These are phyloP conservation scores for Entomortierella lignicola DNA, from an alignment of 192 early-diverging fungal species.

Conservation along the genomic window DNA sequence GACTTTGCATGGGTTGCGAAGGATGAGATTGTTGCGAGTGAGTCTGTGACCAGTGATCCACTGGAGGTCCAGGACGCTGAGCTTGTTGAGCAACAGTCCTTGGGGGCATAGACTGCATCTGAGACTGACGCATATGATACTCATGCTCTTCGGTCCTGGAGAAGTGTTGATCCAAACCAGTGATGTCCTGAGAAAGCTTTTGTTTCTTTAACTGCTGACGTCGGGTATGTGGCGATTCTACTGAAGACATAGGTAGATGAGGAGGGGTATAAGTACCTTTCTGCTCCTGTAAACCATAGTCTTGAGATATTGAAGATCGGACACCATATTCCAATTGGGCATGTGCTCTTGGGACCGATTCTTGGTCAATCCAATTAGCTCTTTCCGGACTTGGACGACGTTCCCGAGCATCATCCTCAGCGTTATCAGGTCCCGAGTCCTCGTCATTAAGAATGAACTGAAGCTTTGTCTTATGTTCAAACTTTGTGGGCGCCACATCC, in stretches of 20 bases:
- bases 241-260: background rate
- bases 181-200: conserved; percentile 18
- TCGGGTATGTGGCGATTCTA: background rate
- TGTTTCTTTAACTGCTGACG: conserved; percentile 21
- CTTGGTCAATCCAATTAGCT: conserved; percentile 6
- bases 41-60: conserved; percentile 22
- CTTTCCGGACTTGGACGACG: conserved; percentile 3
- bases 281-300: conserved; percentile 7
- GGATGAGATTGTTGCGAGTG: background rate
- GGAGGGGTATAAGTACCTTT: background rate
- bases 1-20: background rate
- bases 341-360: background rate
- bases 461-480: conserved; percentile 32
- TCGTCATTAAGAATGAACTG: conserved; percentile 53
- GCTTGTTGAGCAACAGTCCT: conserved; percentile 2
- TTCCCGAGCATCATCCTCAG: conserved; percentile 11
- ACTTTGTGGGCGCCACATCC: conserved; percentile 5
- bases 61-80: background rate
- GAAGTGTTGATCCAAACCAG: background rate
- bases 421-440: conserved; percentile 15
- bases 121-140: conserved; percentile 25
- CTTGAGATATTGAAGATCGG: background rate
- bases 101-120: conserved; percentile 7
- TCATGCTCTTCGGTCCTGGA: conserved; percentile 19
- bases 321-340: background rate